These are phyloP conservation scores for Diddensiella caesifluorescens DNA, from an alignment of 805 yeast genomes.

Conservation along the genomic window DNA sequence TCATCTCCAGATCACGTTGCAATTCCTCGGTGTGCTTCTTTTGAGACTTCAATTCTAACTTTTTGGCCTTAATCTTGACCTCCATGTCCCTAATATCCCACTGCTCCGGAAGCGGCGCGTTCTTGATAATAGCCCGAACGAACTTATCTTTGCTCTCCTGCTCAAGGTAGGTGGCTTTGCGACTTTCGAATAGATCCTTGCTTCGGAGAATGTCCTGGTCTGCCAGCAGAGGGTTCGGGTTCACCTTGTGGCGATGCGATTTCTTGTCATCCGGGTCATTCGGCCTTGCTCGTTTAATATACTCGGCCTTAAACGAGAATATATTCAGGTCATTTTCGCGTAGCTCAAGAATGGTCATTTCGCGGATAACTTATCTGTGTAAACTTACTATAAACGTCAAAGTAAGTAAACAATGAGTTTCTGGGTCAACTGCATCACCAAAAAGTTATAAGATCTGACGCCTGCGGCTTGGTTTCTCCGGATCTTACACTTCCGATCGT, in stretches of 20 bases:
- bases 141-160: conserved; percentile 69
- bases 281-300: conserved; percentile 7
- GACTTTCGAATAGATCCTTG: conserved; percentile 40
- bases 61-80: conserved; percentile 28
- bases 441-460: too few species aligned
- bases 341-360: not conserved
- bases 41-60: conserved; percentile 28
- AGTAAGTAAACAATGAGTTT: too few species aligned
- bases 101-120: conserved; percentile 30
- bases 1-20: conserved; percentile 20
- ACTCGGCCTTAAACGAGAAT: conserved; percentile 13
- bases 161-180: conserved; percentile 62
- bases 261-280: conserved; percentile 4
- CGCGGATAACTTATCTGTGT: too few species aligned
- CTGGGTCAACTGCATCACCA: too few species aligned
- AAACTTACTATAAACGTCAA: too few species aligned
- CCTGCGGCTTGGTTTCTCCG: too few species aligned
- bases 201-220: conserved; percentile 16
- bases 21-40: conserved; percentile 23
- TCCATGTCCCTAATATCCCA: conserved; percentile 34
- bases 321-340: conserved; percentile 9
- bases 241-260: conserved; percentile 12
- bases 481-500: too few species aligned
- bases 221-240: conserved; percentile 19
- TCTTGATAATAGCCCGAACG: conserved; percentile 44